Evolutionary conservation across 192 early-diverging fungal genomes (phyloP).

Genomic region (Coemansia sp.): DNA sequence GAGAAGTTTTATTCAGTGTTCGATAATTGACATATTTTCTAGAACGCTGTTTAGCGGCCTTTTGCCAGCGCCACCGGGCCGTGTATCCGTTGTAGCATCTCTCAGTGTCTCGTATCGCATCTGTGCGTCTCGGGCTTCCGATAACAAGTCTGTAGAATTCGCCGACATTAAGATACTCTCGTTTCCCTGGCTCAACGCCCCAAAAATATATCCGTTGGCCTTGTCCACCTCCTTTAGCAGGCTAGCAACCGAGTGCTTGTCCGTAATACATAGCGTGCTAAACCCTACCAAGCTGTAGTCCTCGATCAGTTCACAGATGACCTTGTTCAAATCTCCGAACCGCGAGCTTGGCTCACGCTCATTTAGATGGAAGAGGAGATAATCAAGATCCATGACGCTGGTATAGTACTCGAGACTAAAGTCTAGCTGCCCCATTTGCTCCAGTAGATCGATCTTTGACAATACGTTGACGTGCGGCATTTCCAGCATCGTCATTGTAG

Average conservation of each 20-base stretch:
- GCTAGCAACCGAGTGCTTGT: slow-evolving; percentile 80
- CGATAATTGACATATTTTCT: slow-evolving; percentile 14
- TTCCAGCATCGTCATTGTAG: slow-evolving; percentile 93
- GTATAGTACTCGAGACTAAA: slow-evolving; percentile 97
- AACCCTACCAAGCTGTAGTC: slow-evolving; percentile 93
- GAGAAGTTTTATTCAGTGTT: slow-evolving; percentile 6
- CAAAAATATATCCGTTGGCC: slow-evolving; percentile 91
- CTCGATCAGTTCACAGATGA: slow-evolving; percentile 88
- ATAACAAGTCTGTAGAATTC: slow-evolving; percentile 38
- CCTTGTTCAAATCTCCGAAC: slow-evolving; percentile 76
- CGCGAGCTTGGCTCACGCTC: slow-evolving; percentile 57
- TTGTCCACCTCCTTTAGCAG: slow-evolving; percentile 84
- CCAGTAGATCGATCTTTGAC: slow-evolving; percentile 91
- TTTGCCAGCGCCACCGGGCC: slow-evolving; percentile 2
- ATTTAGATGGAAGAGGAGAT: slow-evolving; percentile 79
- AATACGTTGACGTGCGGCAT: slow-evolving; percentile 97
- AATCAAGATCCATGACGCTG: slow-evolving; percentile 87
- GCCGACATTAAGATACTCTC: slow-evolving; percentile 69
- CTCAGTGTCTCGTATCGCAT: slow-evolving; percentile 26
- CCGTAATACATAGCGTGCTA: slow-evolving; percentile 80
- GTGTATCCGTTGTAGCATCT: not conserved
- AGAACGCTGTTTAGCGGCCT: slow-evolving; percentile 8
- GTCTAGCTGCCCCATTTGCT: slow-evolving; percentile 68
- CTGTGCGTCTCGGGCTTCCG: slow-evolving; percentile 48
- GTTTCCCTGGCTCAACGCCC: slow-evolving; percentile 74